Evolutionary conservation across 2,329 filamentous ascomycete species (phyloP), one percentile per base, ranked within the genome.

Genomic region (Trematosphaeria pertusa): DNA sequence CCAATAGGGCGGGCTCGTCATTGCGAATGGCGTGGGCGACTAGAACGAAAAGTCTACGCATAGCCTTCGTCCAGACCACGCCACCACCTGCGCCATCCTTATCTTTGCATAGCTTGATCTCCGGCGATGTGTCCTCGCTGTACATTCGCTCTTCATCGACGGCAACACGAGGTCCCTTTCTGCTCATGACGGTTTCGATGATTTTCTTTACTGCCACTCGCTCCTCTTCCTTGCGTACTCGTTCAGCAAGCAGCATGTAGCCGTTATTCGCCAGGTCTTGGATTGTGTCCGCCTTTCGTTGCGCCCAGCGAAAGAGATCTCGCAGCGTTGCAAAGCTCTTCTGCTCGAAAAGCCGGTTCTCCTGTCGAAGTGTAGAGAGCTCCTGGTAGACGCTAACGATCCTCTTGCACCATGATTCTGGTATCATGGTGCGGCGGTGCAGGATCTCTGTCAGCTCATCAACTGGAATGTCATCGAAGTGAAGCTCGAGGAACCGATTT

Each of bases 401-500:
- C 40, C 89, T 85, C 54, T 85, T 85, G 67, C 93, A 96, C 75
- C 97, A 94, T 0, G 92, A 93, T 4, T 93, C 91, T 0, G 94
- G 90, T 11, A 96, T 91, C 61, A 91, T 85, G 48, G 91, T 95
- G 50, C 95, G 83, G 66, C 91, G 87, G 65, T 95, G 89, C 24
- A 99, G 71, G 60, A 99, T 99, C 32, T 86, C 89, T 62, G 96
- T 91, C 34, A 99, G 76, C 67, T 99, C 95, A 54, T 91, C 87
- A 66, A 97, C 91, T 0, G 94, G 94, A 18, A 99, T 99, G 64
- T 99, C 95, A 60, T 97, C 94, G 62, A 96, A 97, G 71, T 99
- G 94, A 4, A 99, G 78, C 72, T 99, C 94, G 3, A 99, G 81
- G 63, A 99, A 99, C 63, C 94, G 85, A 70, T 99, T 99, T 43